phyloP scores from a whole-genome alignment of 2,329 filamentous ascomycete genomes.

The Cytospora schulzeri region DNA sequence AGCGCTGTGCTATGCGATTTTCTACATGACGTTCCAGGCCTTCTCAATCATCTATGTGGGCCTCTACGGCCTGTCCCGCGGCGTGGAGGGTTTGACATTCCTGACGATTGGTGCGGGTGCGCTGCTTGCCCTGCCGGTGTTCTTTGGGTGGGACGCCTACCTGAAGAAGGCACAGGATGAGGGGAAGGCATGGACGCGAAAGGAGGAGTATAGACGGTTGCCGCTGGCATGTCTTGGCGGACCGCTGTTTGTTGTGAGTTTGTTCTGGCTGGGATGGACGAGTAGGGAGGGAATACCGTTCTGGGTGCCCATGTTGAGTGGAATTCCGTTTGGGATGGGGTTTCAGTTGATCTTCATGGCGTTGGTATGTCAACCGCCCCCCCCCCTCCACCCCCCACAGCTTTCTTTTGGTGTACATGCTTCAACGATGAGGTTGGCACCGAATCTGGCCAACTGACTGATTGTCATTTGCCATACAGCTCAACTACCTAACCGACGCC shows the following conservation, averaged over 20 bases:
- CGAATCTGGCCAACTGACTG: background rate
- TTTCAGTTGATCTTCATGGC: slow-evolving; percentile 67
- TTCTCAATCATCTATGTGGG: slow-evolving; percentile 70
- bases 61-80: slow-evolving; percentile 64
- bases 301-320: slow-evolving; percentile 60
- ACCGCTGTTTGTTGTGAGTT: slow-evolving; percentile 58
- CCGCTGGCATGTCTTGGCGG: slow-evolving; percentile 73
- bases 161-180: slow-evolving; percentile 54
- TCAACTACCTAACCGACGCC: slow-evolving; percentile 67
- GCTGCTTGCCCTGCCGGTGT: slow-evolving; percentile 59
- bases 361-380: slow-evolving; percentile 42
- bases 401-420: background rate
- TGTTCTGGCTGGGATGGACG: slow-evolving; percentile 67
- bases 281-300: slow-evolving; percentile 51
- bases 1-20: slow-evolving; percentile 67
- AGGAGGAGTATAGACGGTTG: slow-evolving; percentile 69
- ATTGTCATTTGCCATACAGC: background rate
- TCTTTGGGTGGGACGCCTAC: slow-evolving; percentile 65
- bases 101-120: slow-evolving; percentile 69
- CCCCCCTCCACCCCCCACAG: too few species aligned
- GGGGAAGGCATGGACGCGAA: slow-evolving; percentile 58
- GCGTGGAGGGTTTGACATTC: slow-evolving; percentile 68
- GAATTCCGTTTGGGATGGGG: slow-evolving; percentile 62
- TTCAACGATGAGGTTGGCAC: background rate
- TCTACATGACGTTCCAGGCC: slow-evolving; percentile 75